Evolutionary conservation across 2,329 filamentous ascomycete genomes (phyloP).

Genomic region (Cercospora janseana): DNA sequence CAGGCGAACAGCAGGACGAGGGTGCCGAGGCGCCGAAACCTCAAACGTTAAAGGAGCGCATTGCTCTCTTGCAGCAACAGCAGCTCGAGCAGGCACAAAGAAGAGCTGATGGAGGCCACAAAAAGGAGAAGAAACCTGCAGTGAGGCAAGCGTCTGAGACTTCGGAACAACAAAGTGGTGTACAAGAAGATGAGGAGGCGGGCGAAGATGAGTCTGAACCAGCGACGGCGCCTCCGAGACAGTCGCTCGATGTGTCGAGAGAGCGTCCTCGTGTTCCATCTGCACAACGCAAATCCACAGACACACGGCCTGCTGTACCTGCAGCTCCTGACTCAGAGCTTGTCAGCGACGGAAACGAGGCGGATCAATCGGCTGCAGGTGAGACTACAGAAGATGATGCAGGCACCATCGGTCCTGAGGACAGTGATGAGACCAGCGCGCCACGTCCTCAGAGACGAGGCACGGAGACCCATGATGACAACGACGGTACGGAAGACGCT

Average conservation of each 20-base stretch:
- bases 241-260: slow-evolving; percentile 40
- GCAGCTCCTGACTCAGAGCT: slow-evolving; percentile 50
- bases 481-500: slow-evolving; percentile 53
- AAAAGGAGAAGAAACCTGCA: slow-evolving; percentile 70
- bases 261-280: slow-evolving; percentile 41
- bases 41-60: slow-evolving; percentile 89
- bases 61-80: slow-evolving; percentile 89
- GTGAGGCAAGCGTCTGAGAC: slow-evolving; percentile 64
- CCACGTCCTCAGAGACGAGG: slow-evolving; percentile 43
- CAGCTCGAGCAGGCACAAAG: slow-evolving; percentile 85
- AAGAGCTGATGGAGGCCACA: slow-evolving; percentile 72
- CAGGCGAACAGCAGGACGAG: slow-evolving; percentile 48
- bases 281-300: slow-evolving; percentile 38
- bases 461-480: slow-evolving; percentile 50
- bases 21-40: slow-evolving; percentile 85
- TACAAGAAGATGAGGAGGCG: slow-evolving; percentile 40
- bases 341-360: slow-evolving; percentile 63
- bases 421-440: slow-evolving; percentile 62
- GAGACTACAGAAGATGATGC: slow-evolving; percentile 62
- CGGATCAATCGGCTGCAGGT: slow-evolving; percentile 62
- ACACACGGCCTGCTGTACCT: slow-evolving; percentile 38
- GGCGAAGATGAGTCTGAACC: slow-evolving; percentile 37
- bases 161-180: slow-evolving; percentile 35
- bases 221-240: slow-evolving; percentile 35
- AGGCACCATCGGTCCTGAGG: slow-evolving; percentile 67